Evolutionary conservation across 768 basidiomycete genomes (phyloP).

Genomic region (Rhodotorula babjevae): DNA sequence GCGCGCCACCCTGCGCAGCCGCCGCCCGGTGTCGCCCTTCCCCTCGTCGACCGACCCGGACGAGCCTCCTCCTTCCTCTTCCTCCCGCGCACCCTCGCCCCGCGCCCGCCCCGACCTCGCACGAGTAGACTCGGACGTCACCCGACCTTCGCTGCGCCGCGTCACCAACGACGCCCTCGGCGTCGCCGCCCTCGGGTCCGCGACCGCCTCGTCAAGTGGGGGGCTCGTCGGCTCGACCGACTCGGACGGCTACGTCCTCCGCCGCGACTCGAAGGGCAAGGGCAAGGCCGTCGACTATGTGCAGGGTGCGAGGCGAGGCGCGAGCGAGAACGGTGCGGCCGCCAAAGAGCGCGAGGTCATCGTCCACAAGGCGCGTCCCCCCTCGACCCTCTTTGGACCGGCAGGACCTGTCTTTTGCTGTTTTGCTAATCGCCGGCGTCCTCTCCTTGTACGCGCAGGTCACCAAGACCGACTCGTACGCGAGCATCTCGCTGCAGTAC

Average conservation of each 20-base stretch:
- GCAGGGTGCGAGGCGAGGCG: not conserved
- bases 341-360: constrained; percentile 45
- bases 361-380: constrained; percentile 45
- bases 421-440: too few relatives aligned
- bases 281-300: not conserved
- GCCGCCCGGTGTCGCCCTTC: not conserved
- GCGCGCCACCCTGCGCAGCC: not conserved
- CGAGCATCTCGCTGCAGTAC: constrained; percentile 83
- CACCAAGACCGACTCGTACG: constrained; percentile 67
- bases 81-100: not conserved
- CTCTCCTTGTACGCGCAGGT: constrained; percentile 55
- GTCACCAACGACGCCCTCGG: constrained; percentile 22
- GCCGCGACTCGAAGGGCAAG: constrained; percentile 9
- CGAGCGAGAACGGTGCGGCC: not conserved
- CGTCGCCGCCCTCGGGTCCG: not conserved
- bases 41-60: not conserved
- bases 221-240: not conserved
- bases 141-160: constrained; percentile 27
- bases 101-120: not conserved
- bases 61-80: not conserved
- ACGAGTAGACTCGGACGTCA: constrained; percentile 14
- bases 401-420: too few relatives aligned
- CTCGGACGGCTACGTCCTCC: not conserved
- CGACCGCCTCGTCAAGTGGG: not conserved
- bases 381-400: too few relatives aligned